Evolutionary conservation across 73 alveolate species (phyloP).

Genomic region (Halteria grandinella): DNA sequence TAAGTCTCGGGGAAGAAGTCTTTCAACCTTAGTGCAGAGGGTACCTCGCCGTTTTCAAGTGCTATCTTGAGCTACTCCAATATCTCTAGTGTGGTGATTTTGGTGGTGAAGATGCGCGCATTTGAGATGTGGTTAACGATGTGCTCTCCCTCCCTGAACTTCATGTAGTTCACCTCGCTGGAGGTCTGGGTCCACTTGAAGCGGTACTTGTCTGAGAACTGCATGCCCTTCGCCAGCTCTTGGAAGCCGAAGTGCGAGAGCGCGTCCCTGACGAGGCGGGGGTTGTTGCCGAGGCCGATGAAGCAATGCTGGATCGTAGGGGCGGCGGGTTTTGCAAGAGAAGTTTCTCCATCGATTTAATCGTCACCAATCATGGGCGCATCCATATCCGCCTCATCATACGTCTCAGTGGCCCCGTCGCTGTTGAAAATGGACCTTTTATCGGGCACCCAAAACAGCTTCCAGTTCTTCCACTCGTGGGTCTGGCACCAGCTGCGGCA

Average conservation of each 20-base stretch:
- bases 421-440: slow-evolving; percentile 60
- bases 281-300: slow-evolving; percentile 66
- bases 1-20: slow-evolving; percentile 81
- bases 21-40: slow-evolving; percentile 9
- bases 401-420: slow-evolving; percentile 61
- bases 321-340: background rate
- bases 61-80: slow-evolving; percentile 50
- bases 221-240: slow-evolving; percentile 55
- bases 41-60: slow-evolving; percentile 51
- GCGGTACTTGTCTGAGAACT: slow-evolving; percentile 53
- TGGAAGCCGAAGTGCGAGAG: slow-evolving; percentile 24
- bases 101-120: slow-evolving; percentile 67
- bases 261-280: slow-evolving; percentile 38
- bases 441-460: slow-evolving; percentile 62
- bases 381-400: slow-evolving; percentile 63
- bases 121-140: slow-evolving; percentile 81
- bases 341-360: slow-evolving; percentile 3
- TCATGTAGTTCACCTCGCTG: slow-evolving; percentile 54
- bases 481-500: slow-evolving; percentile 77
- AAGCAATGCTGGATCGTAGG: background rate
- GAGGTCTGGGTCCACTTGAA: slow-evolving; percentile 66
- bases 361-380: slow-evolving; percentile 45
- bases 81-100: slow-evolving; percentile 61
- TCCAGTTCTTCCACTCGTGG: slow-evolving; percentile 79
- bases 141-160: slow-evolving; percentile 58